Conservation (phyloP, 345 rosid species). For the Turritis glabra region DNA sequence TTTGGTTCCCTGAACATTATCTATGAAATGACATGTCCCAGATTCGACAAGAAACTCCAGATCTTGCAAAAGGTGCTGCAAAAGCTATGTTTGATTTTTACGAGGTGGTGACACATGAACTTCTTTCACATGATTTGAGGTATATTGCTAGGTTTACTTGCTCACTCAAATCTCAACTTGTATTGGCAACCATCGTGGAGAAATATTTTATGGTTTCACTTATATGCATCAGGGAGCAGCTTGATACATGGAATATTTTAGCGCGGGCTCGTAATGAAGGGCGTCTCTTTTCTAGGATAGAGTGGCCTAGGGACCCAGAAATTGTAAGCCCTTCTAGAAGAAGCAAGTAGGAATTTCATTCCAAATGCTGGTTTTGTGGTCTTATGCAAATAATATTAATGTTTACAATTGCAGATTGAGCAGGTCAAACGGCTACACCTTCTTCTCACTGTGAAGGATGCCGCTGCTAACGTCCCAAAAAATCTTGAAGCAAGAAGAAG, state of each 20-base stretch:
- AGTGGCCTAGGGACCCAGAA: slow-evolving; percentile 96
- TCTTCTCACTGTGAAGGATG: slow-evolving; percentile 94
- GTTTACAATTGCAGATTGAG: slow-evolving; percentile 64
- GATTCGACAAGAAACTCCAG: slow-evolving; percentile 78
- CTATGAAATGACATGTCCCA: slow-evolving; percentile 43
- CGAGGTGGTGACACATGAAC: slow-evolving; percentile 87
- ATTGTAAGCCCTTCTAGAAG: slow-evolving; percentile 52
- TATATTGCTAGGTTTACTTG: slow-evolving; percentile 32
- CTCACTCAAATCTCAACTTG: slow-evolving; percentile 1
- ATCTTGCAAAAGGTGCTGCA: slow-evolving; percentile 82
- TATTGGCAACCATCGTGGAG: slow-evolving; percentile 3
- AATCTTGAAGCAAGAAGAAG: slow-evolving; percentile 99
- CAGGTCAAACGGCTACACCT: slow-evolving; percentile 94
- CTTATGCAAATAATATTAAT: slow-evolving; percentile 21
- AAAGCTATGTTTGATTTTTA: slow-evolving; percentile 76
- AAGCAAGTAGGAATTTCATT: background rate
- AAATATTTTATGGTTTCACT: slow-evolving; percentile 13
- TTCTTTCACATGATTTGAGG: slow-evolving; percentile 86
- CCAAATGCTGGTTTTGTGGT: slow-evolving; percentile 25
- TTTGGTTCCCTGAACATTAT: slow-evolving; percentile 24
- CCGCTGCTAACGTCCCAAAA: slow-evolving; percentile 92
- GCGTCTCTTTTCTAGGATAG: slow-evolving; percentile 78
- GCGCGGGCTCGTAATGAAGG: slow-evolving; percentile 85
- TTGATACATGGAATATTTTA: slow-evolving; percentile 94
- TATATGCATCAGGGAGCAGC: slow-evolving; percentile 71